phyloP scores from a whole-genome alignment of 148 eudicot species.

The Rhododendron ferrugineum region DNA sequence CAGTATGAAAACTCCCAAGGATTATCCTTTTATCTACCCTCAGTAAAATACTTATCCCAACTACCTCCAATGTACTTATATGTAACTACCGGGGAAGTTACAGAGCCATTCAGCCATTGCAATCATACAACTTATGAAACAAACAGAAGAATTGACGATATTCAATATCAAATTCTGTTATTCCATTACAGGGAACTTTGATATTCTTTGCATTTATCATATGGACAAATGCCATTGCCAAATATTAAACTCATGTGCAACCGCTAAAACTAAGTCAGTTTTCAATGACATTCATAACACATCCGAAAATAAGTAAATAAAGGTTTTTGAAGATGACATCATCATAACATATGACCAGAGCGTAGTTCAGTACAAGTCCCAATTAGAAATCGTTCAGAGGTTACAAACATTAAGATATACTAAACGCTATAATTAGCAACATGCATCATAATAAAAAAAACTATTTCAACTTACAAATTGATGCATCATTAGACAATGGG shows the following conservation, averaged over 20 bases:
- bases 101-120: not conserved
- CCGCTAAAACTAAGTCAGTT: not conserved
- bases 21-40: not conserved
- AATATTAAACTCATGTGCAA: not conserved
- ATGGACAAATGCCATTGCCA: not conserved
- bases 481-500: slow-evolving; percentile 76
- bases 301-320: not conserved
- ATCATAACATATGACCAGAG: not conserved
- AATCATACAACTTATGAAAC: not conserved
- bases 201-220: not conserved
- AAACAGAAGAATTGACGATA: not conserved
- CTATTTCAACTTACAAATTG: slow-evolving; percentile 53
- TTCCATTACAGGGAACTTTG: not conserved
- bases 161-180: not conserved
- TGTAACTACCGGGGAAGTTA: not conserved
- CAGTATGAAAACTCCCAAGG: not conserved
- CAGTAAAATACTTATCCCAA: not conserved
- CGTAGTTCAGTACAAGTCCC: not conserved
- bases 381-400: not conserved
- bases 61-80: not conserved
- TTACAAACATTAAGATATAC: not conserved
- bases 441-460: not conserved
- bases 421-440: not conserved
- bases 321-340: not conserved
- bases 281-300: not conserved